Evolutionary conservation across 192 early-diverging fungal genomes (phyloP).

Genomic region (Allomyces arbusculus): DNA sequence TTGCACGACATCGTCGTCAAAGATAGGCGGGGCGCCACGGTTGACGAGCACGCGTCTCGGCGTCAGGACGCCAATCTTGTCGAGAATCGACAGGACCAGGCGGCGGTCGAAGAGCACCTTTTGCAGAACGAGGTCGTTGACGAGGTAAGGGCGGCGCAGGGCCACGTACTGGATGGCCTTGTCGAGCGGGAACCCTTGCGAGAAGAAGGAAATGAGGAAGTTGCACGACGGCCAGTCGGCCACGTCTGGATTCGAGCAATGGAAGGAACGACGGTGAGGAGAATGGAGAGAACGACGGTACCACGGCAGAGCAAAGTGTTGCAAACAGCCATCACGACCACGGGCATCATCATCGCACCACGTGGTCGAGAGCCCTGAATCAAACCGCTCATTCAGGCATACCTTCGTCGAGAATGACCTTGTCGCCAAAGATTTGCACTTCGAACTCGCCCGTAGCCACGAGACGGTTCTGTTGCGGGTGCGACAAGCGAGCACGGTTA

Average conservation of each 20-base stretch:
- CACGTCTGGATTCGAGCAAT: constrained; percentile 23
- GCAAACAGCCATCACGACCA: not conserved
- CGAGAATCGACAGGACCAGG: constrained; percentile 62
- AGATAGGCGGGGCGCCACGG: constrained; percentile 39
- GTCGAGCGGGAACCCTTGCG: constrained; percentile 70
- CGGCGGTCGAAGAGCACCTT: constrained; percentile 73
- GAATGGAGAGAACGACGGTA: not conserved
- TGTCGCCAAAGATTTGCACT: constrained; percentile 84
- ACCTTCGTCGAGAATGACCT: constrained; percentile 90
- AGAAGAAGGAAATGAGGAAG: constrained; percentile 94
- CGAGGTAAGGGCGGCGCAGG: constrained; percentile 61
- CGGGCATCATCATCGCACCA: not conserved
- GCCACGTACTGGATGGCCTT: constrained; percentile 82
- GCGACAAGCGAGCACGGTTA: constrained; percentile 5
- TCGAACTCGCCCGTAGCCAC: constrained; percentile 47
- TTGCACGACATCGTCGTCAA: constrained; percentile 27
- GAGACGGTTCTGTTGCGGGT: constrained; percentile 20
- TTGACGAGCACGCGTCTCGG: constrained; percentile 53
- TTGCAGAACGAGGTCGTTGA: constrained; percentile 83
- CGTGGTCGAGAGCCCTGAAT: not conserved
- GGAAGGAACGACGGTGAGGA: constrained; percentile 2
- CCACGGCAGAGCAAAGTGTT: not conserved
- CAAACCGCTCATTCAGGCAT: not conserved
- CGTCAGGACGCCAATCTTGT: constrained; percentile 57
- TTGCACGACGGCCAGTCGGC: constrained; percentile 84